Evolutionary conservation across 2,329 filamentous ascomycete species (phyloP).

Genomic region (Epichloe bromicola): DNA sequence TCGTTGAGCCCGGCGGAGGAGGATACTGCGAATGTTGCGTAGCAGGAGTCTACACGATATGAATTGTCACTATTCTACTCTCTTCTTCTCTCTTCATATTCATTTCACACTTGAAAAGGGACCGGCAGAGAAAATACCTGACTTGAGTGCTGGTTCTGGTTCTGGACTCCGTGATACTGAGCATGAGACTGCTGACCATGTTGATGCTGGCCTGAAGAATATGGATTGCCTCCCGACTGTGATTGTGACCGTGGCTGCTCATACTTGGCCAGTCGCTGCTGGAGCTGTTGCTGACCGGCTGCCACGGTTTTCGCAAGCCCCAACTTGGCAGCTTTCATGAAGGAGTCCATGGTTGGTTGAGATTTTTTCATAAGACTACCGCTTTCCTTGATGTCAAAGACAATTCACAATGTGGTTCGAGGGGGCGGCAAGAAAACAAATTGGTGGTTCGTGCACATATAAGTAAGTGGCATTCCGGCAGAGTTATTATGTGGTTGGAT

Average conservation of each 20-base stretch:
- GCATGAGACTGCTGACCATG: background rate
- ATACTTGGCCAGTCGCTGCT: constrained; percentile 8
- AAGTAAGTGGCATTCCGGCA: no score
- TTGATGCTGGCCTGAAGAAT: background rate
- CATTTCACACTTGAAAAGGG: background rate
- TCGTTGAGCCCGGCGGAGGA: background rate
- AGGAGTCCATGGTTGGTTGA: constrained; percentile 5
- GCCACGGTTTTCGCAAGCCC: constrained; percentile 9
- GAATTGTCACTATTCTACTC: background rate
- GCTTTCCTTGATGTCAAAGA: no score
- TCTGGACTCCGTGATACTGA: background rate
- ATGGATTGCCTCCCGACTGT: background rate
- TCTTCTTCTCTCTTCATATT: background rate
- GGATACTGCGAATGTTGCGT: background rate
- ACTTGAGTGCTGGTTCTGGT: background rate
- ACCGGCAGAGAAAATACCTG: background rate
- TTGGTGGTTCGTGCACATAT: no score
- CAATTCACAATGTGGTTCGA: no score
- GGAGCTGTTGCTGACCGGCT: constrained; percentile 9
- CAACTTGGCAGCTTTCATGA: constrained; percentile 7
- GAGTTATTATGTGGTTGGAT: no score
- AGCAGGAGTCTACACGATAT: background rate
- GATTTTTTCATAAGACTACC: background rate
- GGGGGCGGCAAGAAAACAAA: no score
- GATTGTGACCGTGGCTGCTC: background rate